Percentiles rank a stretch among this genome's conserved stretches.
These are phyloP conservation scores for Poa pratensis DNA, from an alignment of 176 grass and related monocot species.

Conservation along the genomic window DNA sequence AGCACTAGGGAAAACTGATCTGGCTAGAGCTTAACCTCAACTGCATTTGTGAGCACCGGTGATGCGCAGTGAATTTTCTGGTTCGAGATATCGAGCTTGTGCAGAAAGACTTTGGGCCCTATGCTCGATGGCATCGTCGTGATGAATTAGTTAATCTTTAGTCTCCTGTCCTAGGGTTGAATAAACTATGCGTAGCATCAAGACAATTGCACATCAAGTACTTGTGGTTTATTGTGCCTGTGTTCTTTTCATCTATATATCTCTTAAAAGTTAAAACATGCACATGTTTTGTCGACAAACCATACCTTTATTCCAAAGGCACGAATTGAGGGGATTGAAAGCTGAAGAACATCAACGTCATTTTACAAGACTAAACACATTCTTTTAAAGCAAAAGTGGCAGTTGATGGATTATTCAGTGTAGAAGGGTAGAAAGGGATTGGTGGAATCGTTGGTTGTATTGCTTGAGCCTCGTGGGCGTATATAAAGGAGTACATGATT, in stretches of 20 bases:
- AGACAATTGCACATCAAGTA: neutral
- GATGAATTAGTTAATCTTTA: neutral
- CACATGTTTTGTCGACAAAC: neutral
- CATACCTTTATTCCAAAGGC: neutral
- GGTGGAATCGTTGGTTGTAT: too few species aligned
- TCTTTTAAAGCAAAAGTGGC: neutral
- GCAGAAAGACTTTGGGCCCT: neutral
- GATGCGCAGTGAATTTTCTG: neutral
- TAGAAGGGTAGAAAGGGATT: too few species aligned
- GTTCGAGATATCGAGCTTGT: neutral
- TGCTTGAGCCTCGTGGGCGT: too few species aligned
- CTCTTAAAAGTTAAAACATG: neutral
- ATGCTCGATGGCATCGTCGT: neutral
- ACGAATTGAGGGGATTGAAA: neutral
- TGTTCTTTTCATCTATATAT: neutral
- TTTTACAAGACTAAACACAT: neutral
- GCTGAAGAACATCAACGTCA: neutral
- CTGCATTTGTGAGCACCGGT: neutral
- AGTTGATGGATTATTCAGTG: neutral
- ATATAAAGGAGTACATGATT: too few species aligned
- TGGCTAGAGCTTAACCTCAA: neutral
- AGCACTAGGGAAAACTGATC: conserved; percentile 68
- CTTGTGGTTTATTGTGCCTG: neutral
- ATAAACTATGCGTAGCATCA: conserved; percentile 23
- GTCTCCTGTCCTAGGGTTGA: neutral